phyloP scores from a whole-genome alignment of 805 yeast genomes.

The Kodamaea nitidulidarum region DNA sequence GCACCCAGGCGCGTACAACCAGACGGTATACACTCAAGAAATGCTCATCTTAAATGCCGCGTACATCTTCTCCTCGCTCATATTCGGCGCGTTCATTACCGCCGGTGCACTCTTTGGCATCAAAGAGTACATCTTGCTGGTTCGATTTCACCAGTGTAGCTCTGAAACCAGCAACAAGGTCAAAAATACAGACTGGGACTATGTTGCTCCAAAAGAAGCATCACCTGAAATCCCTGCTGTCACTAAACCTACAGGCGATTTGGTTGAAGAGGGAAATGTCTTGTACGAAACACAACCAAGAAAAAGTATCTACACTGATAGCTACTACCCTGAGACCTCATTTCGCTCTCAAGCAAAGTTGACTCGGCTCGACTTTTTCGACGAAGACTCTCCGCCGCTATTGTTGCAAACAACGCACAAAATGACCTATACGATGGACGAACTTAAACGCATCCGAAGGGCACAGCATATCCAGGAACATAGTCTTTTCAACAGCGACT shows the following conservation, averaged over 20 bases:
- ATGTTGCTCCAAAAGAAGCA: neutral
- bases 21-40: slow-evolving; percentile 11
- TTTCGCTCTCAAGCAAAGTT: neutral
- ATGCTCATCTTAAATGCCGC: slow-evolving; percentile 24
- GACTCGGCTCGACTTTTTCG: neutral
- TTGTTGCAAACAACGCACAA: neutral
- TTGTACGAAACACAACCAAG: neutral
- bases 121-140: slow-evolving; percentile 20
- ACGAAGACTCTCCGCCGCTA: neutral
- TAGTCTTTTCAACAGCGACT: neutral
- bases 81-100: slow-evolving; percentile 18
- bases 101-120: slow-evolving; percentile 22
- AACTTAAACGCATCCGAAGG: neutral
- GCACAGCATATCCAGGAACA: neutral
- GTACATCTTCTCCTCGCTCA: slow-evolving; percentile 22
- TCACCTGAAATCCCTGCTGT: neutral
- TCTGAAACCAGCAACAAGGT: slow-evolving; percentile 13
- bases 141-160: slow-evolving; percentile 13
- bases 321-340: neutral
- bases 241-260: slow-evolving; percentile 10
- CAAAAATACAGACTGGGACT: slow-evolving; percentile 14
- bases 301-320: no score
- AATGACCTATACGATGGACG: neutral
- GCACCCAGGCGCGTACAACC: neutral
- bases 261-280: slow-evolving; percentile 10